Base-by-base conservation (phyloP, 2,329 filamentous ascomycete species). In the Chaetomiaceae sp. region DNA sequence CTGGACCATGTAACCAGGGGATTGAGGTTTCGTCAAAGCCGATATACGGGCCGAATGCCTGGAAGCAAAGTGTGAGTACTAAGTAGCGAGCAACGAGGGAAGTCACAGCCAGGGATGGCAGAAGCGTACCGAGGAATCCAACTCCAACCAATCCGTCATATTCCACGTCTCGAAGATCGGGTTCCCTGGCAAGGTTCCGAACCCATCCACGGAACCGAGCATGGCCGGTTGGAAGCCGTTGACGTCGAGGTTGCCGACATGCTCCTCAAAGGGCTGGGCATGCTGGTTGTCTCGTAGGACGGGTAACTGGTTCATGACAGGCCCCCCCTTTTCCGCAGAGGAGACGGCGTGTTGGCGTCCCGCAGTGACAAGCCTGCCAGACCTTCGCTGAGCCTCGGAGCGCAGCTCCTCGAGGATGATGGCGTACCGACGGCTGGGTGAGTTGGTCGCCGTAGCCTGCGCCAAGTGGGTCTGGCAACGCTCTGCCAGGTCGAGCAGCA, bases 361-460 rank as follows among this genome's bases (percentile, higher is more conserved):
- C 25, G 40, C 23, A 43, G 4, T 17, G 11, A 25, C 3, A 12
- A 2, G 9, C 40, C 40, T 19, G 25, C 40, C 40, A 9, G 40
- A 43, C 23, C 15, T 23, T 7, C 23, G 23, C 40, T 43, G 40
- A 15, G 40, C 40, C 40, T 43, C 40, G 40, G 40, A 43, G 11
- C 40, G 40, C 40, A 43, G 40, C 19, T 43, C 40, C 40, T 43
- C 40, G 40, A 43, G 40, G 23, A 43, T 43, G 25, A 43, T 43
- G 25, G 40, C 40, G n/a, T 43, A 43, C 8, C 40, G 40, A 2
- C 40, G 23, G 23, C 40, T 43, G 23, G 40, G 40, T n/a, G 40
- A 43, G 40, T 43, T 43, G 25, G 40, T 43, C 40, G 40, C 40
- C 3, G 40, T 43, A 15, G 40, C 40, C 15, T 43, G 40, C 15